phyloP scores from a whole-genome alignment of 1,284 basidiomycete genomes.

The Pterulicium gracile region DNA sequence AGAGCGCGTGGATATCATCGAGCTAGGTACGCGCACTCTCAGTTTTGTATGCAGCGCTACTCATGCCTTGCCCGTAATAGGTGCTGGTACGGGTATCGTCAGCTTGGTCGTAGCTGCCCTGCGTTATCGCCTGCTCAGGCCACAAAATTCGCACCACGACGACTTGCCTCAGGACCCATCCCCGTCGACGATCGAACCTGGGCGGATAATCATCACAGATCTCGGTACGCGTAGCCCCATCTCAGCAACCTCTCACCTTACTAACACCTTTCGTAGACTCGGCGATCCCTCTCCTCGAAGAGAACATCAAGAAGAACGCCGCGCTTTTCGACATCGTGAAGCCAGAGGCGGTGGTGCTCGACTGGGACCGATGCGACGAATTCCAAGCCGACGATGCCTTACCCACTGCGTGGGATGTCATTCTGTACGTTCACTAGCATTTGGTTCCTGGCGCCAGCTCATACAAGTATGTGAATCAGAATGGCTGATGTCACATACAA shows the following conservation, averaged over 20 bases:
- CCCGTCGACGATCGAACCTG: neutral
- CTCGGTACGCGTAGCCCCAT: constrained; percentile 44
- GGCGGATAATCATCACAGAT: constrained; percentile 56
- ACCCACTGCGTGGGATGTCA: constrained; percentile 35
- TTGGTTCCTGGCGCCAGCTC: too few relatives aligned
- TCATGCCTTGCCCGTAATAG: constrained; percentile 24
- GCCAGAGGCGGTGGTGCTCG: constrained; percentile 41
- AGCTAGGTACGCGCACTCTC: constrained; percentile 54
- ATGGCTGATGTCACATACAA: constrained; percentile 91
- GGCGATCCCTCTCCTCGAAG: constrained; percentile 66
- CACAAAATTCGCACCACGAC: constrained; percentile 2
- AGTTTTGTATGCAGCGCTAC: neutral
- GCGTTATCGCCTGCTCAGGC: constrained; percentile 20
- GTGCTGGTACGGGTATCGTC: constrained; percentile 76
- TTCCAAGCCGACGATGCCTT: constrained; percentile 27
- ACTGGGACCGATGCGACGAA: constrained; percentile 57
- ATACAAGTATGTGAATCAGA: too few relatives aligned
- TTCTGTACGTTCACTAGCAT: constrained; percentile 35
- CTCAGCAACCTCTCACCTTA: neutral
- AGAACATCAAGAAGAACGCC: constrained; percentile 53
- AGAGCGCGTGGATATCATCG: constrained; percentile 35
- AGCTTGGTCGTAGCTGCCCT: constrained; percentile 55
- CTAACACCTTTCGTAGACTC: constrained; percentile 53
- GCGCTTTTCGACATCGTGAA: constrained; percentile 18
- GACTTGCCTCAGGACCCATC: neutral